These are phyloP conservation scores for Suhomyces anneliseae DNA, from an alignment of 1,139 yeast species.

Conservation along the genomic window DNA sequence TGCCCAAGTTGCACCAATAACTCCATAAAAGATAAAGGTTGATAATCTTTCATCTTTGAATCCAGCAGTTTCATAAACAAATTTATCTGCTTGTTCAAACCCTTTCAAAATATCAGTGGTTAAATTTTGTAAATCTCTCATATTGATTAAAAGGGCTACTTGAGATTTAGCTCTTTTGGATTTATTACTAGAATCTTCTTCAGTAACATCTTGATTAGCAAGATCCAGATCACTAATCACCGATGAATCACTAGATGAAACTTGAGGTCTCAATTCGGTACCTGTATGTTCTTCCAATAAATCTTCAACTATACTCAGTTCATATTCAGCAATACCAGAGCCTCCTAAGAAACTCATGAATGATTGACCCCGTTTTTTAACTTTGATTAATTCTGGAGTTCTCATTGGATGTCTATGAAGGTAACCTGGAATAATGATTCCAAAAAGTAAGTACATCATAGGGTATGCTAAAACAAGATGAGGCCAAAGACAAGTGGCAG, in stretches of 20 bases:
- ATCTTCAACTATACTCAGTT: slow-evolving; percentile 40
- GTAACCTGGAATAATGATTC: slow-evolving; percentile 71
- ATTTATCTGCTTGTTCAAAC: slow-evolving; percentile 54
- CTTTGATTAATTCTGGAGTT: slow-evolving; percentile 41
- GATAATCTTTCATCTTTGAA: slow-evolving; percentile 71
- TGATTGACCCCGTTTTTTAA: slow-evolving; percentile 56
- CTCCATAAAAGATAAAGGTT: slow-evolving; percentile 50
- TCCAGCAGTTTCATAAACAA: slow-evolving; percentile 65
- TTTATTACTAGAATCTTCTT: slow-evolving; percentile 19
- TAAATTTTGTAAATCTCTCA: slow-evolving; percentile 64
- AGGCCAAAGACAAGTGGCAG: slow-evolving; percentile 68
- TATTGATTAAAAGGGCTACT: slow-evolving; percentile 47
- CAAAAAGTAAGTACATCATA: slow-evolving; percentile 52
- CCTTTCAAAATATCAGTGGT: slow-evolving; percentile 56
- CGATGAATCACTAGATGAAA: slow-evolving; percentile 13
- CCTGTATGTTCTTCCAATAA: slow-evolving; percentile 25
- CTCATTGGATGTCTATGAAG: slow-evolving; percentile 66
- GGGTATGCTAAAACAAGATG: slow-evolving; percentile 68
- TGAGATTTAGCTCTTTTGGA: slow-evolving; percentile 34
- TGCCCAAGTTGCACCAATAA: slow-evolving; percentile 32
- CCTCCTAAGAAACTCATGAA: slow-evolving; percentile 50
- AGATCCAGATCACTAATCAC: slow-evolving; percentile 9
- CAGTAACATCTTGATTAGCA: slow-evolving; percentile 8
- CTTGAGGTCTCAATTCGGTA: slow-evolving; percentile 4
- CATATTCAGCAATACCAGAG: slow-evolving; percentile 24